These are phyloP conservation scores for Gymnopilus dilepis DNA, from an alignment of 768 basidiomycete genomes.

Conservation along the genomic window DNA sequence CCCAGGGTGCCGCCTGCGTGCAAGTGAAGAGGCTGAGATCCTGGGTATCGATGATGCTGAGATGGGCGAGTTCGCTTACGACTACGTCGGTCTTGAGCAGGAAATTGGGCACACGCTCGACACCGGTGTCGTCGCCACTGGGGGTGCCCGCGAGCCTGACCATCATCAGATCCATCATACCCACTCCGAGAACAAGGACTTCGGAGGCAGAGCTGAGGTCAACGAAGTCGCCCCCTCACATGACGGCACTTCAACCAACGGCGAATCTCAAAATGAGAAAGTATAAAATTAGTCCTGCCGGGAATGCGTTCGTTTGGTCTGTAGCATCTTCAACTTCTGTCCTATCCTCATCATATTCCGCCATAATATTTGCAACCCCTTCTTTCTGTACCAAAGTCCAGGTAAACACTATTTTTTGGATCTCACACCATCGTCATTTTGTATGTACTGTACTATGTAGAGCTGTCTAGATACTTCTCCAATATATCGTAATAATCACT, in stretches of 20 bases:
- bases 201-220: slow-evolving; percentile 1
- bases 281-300: not conserved
- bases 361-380: not conserved
- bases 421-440: not conserved
- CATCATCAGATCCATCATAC: slow-evolving; percentile 2
- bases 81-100: slow-evolving; percentile 80
- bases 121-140: slow-evolving; percentile 18
- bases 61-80: slow-evolving; percentile 90
- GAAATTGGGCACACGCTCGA: slow-evolving; percentile 48
- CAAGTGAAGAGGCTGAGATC: slow-evolving; percentile 66
- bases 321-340: not conserved
- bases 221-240: not conserved
- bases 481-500: not conserved
- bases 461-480: not conserved
- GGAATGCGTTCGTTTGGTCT: not conserved
- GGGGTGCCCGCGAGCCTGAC: slow-evolving; percentile 35
- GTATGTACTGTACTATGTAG: not conserved
- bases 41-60: slow-evolving; percentile 90
- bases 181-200: not conserved
- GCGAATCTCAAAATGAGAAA: not conserved
- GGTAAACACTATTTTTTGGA: not conserved
- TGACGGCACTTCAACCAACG: not conserved
- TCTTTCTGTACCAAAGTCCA: not conserved
- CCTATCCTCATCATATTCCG: no score
- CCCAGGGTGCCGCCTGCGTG: slow-evolving; percentile 78